Conservation (phyloP, 108 stramenopile species). For the Skeletonema tropicum region DNA sequence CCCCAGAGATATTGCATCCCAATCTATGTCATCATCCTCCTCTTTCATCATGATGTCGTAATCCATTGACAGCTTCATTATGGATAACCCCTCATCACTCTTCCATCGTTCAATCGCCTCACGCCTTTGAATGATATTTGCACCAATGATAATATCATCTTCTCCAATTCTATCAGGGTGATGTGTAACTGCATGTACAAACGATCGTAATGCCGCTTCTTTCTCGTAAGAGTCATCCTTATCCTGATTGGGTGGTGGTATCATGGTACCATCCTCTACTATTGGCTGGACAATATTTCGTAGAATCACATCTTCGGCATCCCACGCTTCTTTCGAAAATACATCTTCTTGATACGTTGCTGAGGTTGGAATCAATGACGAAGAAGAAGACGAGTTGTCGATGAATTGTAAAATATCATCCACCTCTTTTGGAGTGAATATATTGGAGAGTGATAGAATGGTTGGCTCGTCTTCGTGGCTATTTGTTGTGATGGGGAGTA, state of each 20-base stretch:
- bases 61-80: slow-evolving; percentile 6
- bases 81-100: neutral
- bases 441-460: neutral
- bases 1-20: neutral
- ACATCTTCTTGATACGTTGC: slow-evolving; percentile 12
- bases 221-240: neutral
- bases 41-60: neutral
- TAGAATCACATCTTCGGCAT: neutral
- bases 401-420: neutral
- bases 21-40: neutral
- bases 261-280: neutral
- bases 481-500: too few species aligned
- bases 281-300: neutral
- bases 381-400: neutral
- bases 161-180: neutral
- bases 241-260: neutral
- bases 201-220: neutral
- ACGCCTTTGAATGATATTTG: slow-evolving; percentile 11
- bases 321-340: neutral
- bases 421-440: neutral
- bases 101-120: slow-evolving; percentile 10
- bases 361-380: neutral
- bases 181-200: slow-evolving; percentile 4
- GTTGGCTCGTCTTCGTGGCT: neutral
- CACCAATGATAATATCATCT: slow-evolving; percentile 7